Evolutionary conservation across 192 early-diverging fungal species (phyloP), one percentile per base, ranked within the genome.

Genomic region (Dissophora ornata): DNA sequence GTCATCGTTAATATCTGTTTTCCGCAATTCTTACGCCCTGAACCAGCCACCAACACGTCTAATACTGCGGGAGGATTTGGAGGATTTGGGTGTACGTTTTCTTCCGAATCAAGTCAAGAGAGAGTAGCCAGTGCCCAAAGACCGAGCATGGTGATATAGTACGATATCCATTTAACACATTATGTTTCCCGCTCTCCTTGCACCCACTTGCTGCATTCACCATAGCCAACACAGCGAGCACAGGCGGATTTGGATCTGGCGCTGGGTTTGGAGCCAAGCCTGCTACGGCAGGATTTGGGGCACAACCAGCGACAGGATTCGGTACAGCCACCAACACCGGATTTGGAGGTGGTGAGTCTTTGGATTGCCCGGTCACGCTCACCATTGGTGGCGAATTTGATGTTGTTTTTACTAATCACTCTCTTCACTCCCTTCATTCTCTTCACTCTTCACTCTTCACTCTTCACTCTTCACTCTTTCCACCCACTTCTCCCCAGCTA

Each of bases 61-160:
- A 30, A 50, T 1, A 51, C 57, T 21, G 21, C 58, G 3, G 65
- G 64, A 32, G 58, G 64, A 42, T 77, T 77, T 49, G 73, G 73
- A 21, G 73, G 73, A 44, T 77, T 77, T 62, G 73, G 73, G 67
- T 33, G 73, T 77, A 67, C 16, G 61, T 36, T 44, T n/a, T 28
- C 29, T 9, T 9, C 13, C 36, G 36, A 6, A 38, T 38, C 36
- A 6, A 9, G 36, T 38, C 36, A 6, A 38, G 36, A 6, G 36
- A 38, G 13, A 13, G 36, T 9, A 38, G 36, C 36, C 36, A 41
- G 58, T 65, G 62, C 62, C 15, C 22, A 47, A 10, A 11, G 62
- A 15, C 8, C 62, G 21, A 24, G 57, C 21, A 18, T 61, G 11
- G 57, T n/a, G n/a, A n/a, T n/a, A n/a, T n/a, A n/a, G n/a, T n/a